Base-by-base conservation (phyloP, 2,329 filamentous ascomycete genomes). In the Falciphora oryzae region DNA sequence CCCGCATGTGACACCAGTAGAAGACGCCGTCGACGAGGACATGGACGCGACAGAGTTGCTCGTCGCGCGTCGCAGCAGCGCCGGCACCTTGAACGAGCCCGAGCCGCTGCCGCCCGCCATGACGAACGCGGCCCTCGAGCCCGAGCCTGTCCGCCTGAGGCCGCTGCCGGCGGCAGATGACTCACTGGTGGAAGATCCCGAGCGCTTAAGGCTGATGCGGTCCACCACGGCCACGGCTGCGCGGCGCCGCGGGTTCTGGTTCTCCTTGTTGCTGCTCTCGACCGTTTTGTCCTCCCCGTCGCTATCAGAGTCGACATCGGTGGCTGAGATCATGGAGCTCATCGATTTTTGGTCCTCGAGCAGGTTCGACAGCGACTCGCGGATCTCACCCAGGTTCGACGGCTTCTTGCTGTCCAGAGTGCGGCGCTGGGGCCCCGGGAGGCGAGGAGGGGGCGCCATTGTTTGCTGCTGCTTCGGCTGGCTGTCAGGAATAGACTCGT, bases 311-410 rank as follows among this genome's bases (percentile, higher is more conserved):
- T 78, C 68, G 56, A 65, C 65, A 57, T 68, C 68, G 1, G 79
- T 78, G 69, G 81, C 74, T 1, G 77, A 74, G 66, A 85, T 78
- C 68, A 84, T 70, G n/a, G 62, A 63, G 32, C 16, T 16, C 71
- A 70, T 78, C 69, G 22, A 74, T 65, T 85, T 81, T 31, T 85
- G 83, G 58, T 90, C 86, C 29, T 96, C 93, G 22, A 97, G 87
- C 13, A 97, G 83, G 74, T 89, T 91, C 5, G 91, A 96, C 8
- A 97, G 80, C 0, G 91, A 92, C 73, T 94, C 87, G 65, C 92
- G 88, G 67, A 97, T 90, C 71, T 97, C 92, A 32, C 88, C 86
- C 13, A 96, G 79, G 25, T 88, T 90, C 6, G 89, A 82, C 0
- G 93, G 92, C 70, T 88, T 92, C 75, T 85, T 86, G 63, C 80